Evolutionary conservation across 2,329 filamentous ascomycete species (phyloP).

Genomic region (Pyrenophora teres): DNA sequence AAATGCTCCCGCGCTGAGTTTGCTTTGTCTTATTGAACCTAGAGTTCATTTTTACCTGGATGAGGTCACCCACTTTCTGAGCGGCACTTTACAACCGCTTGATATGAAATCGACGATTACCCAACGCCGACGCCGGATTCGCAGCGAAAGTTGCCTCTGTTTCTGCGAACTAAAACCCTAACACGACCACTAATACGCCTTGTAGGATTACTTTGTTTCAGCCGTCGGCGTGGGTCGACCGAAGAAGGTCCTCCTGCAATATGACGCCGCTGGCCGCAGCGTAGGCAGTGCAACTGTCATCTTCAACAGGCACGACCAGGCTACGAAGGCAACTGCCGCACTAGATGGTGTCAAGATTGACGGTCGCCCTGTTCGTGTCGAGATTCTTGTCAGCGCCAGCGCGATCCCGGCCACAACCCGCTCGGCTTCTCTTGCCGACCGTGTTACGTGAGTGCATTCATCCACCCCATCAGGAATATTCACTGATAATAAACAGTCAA

Average conservation of each 20-base stretch:
- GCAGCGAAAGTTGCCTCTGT: conserved; percentile 29
- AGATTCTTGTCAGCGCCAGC: conserved; percentile 82
- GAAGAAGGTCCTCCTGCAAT: conserved; percentile 88
- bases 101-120: conserved; percentile 32
- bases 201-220: conserved; percentile 94
- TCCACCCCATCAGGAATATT: not conserved
- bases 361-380: conserved; percentile 89
- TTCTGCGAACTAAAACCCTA: conserved; percentile 40
- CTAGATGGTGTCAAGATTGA: conserved; percentile 92
- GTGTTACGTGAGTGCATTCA: conserved; percentile 68
- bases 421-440: conserved; percentile 76
- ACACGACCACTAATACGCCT: conserved; percentile 66
- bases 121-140: conserved; percentile 29
- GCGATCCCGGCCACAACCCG: conserved; percentile 70
- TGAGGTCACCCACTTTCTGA: conserved; percentile 32
- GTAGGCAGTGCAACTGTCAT: conserved; percentile 89
- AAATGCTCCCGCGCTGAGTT: conserved; percentile 13
- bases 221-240: conserved; percentile 87
- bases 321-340: conserved; percentile 79
- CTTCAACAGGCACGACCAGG: conserved; percentile 80
- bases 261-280: conserved; percentile 89
- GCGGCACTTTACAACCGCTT: conserved; percentile 26
- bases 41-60: conserved; percentile 24
- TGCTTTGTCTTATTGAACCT: conserved; percentile 20
- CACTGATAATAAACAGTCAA: conserved; percentile 55